These are phyloP conservation scores for Tricholoma hemisulphureum DNA, from an alignment of 768 basidiomycete genomes.

Conservation along the genomic window DNA sequence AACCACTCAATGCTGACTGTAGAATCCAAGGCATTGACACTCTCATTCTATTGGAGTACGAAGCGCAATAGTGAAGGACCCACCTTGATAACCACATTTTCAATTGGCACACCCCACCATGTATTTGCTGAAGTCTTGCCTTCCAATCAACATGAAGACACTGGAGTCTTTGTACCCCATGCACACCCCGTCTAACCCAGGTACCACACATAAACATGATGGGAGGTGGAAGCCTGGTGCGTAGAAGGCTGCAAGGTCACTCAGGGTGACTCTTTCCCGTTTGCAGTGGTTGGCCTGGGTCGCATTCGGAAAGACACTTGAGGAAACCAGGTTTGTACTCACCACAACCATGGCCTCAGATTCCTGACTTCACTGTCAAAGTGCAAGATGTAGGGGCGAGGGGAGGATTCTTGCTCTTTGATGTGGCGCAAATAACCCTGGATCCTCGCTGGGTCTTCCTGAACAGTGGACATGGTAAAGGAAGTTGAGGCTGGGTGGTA, in stretches of 20 bases:
- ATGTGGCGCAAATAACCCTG: not conserved
- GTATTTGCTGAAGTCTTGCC: not conserved
- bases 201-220: not conserved
- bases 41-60: not conserved
- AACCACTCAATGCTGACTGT: not conserved
- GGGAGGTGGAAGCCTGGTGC: not conserved
- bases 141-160: not conserved
- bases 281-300: not conserved
- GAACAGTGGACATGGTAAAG: not conserved
- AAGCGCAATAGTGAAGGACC: not conserved
- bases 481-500: not conserved
- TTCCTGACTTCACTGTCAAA: not conserved
- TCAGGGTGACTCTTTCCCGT: not conserved
- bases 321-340: not conserved
- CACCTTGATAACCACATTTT: not conserved
- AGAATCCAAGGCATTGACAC: not conserved
- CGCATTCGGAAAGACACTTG: not conserved
- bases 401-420: not conserved
- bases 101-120: not conserved
- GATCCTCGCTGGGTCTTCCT: not conserved
- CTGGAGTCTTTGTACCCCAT: not conserved
- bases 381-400: not conserved
- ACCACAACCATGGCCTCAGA: not conserved
- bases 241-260: not conserved
- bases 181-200: not conserved